Conservation (phyloP, 129 eudicot genomes). For the Chrysanthemum lavandulifolium region DNA sequence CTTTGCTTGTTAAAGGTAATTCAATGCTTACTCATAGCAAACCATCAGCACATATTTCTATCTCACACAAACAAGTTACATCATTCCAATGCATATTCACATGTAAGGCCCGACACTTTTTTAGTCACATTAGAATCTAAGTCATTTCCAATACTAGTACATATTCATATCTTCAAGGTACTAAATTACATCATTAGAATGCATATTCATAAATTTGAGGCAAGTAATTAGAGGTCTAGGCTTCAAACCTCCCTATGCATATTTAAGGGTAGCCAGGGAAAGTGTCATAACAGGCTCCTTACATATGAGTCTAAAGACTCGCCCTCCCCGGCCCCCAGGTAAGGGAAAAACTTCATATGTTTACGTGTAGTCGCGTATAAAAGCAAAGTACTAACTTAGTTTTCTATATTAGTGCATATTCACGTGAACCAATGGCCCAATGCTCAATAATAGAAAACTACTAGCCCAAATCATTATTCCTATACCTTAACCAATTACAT, state of each 20-base stretch:
- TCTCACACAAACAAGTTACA: background rate
- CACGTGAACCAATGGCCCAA: no score
- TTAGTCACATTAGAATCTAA: background rate
- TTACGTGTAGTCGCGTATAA: no score
- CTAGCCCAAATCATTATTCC: no score
- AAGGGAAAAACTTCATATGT: no score
- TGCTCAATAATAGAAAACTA: no score
- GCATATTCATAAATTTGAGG: background rate
- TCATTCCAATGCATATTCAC: background rate
- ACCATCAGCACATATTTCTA: background rate
- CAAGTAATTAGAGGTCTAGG: no score
- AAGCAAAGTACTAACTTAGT: no score
- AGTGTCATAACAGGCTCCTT: no score
- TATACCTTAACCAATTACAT: no score
- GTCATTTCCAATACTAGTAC: background rate
- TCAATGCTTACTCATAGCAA: conserved; percentile 6
- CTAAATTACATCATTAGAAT: background rate
- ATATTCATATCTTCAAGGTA: background rate
- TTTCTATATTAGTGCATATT: no score
- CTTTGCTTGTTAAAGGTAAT: background rate
- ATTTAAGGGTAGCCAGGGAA: background rate
- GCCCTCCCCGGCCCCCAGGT: no score
- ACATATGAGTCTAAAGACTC: no score
- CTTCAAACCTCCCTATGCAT: background rate
- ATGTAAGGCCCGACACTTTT: background rate